Evolutionary conservation across 108 stramenopile species (phyloP), one percentile per base, ranked within the genome.

Genomic region (Aurantiochytrium sp.): DNA sequence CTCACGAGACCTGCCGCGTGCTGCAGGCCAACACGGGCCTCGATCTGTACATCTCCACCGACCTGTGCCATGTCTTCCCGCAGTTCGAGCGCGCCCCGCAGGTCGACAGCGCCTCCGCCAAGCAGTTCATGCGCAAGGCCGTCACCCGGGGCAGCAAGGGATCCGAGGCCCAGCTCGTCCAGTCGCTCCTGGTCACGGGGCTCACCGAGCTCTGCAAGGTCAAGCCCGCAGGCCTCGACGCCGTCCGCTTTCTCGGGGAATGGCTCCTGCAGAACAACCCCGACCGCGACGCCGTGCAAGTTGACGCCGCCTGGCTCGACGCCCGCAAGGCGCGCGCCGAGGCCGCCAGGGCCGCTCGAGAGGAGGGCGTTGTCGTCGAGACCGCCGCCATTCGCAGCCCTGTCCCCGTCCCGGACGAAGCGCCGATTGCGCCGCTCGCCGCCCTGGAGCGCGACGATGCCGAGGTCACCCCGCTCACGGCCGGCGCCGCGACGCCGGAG

Each of bases 201-300:
- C 30, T 88, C 10, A 65, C 42, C 8, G 88, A 42, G 34, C 81
- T 88, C 37, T 34, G 37, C 73, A 73, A 85, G 32, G 81, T 30
- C 54, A 88, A 88, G 41, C 87, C 87, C 12, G 48, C 32, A 32
- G 85, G 85, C 36, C 37, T 50, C 8, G 73, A 55, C 22, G 81
- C 59, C 6, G 34, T 50, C n/a, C 54, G 55, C 54, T 85, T 22
- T 10, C 81, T 88, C 24, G 88, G 88, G 42, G 27, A 55, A 31
- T 88, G 88, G 88, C 81, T 88, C 52, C n/a, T 88, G 73, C 34
- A 85, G 39, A 37, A 88, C 73, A 88, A 88, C 73, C 88, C 88
- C 4, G 24, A 53, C 24, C 39, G 42, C 22, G 88, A 86, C 24
- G 85, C 52, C 22, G 85, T 24, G 17, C 10, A 6, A 4, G 36